Conservation (phyloP, 768 basidiomycete genomes). For the Boletus tomentosulus region DNA sequence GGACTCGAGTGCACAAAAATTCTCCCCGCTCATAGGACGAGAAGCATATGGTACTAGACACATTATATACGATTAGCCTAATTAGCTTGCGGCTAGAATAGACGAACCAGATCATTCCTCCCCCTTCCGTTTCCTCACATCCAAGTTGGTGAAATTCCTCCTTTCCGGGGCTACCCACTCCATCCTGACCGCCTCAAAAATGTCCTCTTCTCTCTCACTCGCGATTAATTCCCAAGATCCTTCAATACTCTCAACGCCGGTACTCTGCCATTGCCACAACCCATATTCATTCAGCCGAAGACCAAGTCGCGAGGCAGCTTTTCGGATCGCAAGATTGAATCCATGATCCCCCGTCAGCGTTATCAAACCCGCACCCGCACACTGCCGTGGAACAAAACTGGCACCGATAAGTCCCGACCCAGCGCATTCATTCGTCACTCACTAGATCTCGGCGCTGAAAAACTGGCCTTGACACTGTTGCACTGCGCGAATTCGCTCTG, state of each 20-base stretch:
- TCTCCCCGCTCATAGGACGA: conserved; percentile 71
- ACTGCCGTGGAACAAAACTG: conserved; percentile 22
- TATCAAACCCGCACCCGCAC: conserved; percentile 48
- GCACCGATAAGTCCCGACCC: not conserved
- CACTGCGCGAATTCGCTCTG: conserved; percentile 24
- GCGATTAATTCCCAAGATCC: conserved; percentile 24
- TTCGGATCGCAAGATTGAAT: conserved; percentile 42
- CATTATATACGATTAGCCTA: conserved; percentile 9
- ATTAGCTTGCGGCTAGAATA: not conserved
- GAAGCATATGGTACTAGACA: conserved; percentile 81
- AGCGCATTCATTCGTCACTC: conserved; percentile 1
- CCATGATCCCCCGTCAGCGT: conserved; percentile 52
- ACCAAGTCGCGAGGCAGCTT: conserved; percentile 41
- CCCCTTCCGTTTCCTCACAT: conserved; percentile 2
- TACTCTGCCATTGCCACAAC: conserved; percentile 53
- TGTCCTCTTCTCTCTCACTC: conserved; percentile 24
- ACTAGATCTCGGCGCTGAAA: conserved; percentile 34
- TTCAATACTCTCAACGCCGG: conserved; percentile 2
- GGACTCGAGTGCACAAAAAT: conserved; percentile 54
- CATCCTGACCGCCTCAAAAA: conserved; percentile 23
- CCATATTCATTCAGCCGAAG: conserved; percentile 59
- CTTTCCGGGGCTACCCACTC: conserved; percentile 26
- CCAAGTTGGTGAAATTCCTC: conserved; percentile 22
- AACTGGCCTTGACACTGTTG: conserved; percentile 34
- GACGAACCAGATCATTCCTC: conserved; percentile 1